Conservation (phyloP, 208 protist species). For the Trypanosoma avium region DNA sequence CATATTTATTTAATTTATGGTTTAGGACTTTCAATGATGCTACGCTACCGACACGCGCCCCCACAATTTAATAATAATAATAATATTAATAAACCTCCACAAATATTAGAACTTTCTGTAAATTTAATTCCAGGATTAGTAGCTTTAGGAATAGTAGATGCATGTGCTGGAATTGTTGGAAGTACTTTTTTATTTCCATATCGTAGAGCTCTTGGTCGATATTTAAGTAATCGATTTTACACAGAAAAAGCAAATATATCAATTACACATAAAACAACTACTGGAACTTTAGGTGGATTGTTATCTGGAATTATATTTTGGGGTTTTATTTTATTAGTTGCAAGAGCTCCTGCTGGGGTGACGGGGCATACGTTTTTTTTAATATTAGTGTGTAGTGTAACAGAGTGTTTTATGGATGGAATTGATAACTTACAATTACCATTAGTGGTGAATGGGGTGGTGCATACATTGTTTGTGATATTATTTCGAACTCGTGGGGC, state of each 20-base stretch:
- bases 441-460: constrained; percentile 70
- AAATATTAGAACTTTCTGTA: constrained; percentile 69
- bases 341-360: not conserved
- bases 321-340: constrained; percentile 47
- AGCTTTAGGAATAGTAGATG: constrained; percentile 84
- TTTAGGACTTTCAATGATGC: constrained; percentile 63
- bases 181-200: constrained; percentile 70
- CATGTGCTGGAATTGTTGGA: constrained; percentile 79
- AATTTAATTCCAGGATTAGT: constrained; percentile 84
- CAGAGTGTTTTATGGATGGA: constrained; percentile 87
- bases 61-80: not conserved
- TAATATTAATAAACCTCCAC: constrained; percentile 9
- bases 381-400: constrained; percentile 69
- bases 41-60: constrained; percentile 63
- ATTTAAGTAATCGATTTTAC: constrained; percentile 75
- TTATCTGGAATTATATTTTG: constrained; percentile 75
- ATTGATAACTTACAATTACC: constrained; percentile 91
- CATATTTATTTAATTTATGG: constrained; percentile 90
- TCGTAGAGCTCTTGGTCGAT: constrained; percentile 65
- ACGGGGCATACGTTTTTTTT: constrained; percentile 52
- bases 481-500: constrained; percentile 37
- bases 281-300: constrained; percentile 73
- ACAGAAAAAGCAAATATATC: constrained; percentile 76
- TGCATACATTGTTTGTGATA: constrained; percentile 67
- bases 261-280: constrained; percentile 90